These are phyloP conservation scores for Globisporangium ultimum DNA, from an alignment of 352 stramenopile genomes.

Conservation along the genomic window DNA sequence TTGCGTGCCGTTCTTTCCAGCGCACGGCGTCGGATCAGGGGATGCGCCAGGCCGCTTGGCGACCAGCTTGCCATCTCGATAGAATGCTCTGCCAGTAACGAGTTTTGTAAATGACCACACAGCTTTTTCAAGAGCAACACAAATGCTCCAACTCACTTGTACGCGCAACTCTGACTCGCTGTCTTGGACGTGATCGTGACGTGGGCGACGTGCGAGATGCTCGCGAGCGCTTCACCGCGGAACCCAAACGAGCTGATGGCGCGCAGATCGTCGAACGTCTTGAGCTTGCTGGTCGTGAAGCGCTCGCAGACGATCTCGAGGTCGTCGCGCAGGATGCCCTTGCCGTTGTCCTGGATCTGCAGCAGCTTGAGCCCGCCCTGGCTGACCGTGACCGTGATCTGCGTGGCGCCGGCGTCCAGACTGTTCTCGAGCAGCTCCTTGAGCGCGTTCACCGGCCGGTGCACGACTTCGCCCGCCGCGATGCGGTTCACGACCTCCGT, in stretches of 20 bases:
- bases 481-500: slow-evolving; percentile 95
- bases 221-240: slow-evolving; percentile 97
- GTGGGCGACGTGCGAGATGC: slow-evolving; percentile 94
- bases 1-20: slow-evolving; percentile 77
- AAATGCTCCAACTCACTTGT: slow-evolving; percentile 41
- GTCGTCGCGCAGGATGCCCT: slow-evolving; percentile 91
- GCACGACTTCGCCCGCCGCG: slow-evolving; percentile 94
- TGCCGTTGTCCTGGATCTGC: slow-evolving; percentile 95
- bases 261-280: slow-evolving; percentile 93
- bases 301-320: slow-evolving; percentile 95
- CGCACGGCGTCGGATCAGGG: slow-evolving; percentile 62
- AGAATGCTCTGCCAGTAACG: slow-evolving; percentile 78
- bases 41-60: slow-evolving; percentile 63
- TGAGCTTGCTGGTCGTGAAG: slow-evolving; percentile 98
- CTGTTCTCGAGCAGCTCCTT: slow-evolving; percentile 99
- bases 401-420: slow-evolving; percentile 92
- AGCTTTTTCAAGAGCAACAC: background rate
- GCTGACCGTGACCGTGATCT: slow-evolving; percentile 73
- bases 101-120: no score
- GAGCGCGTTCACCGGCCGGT: slow-evolving; percentile 91
- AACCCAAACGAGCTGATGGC: slow-evolving; percentile 97
- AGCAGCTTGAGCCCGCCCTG: slow-evolving; percentile 92
- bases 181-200: slow-evolving; percentile 90
- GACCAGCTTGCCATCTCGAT: slow-evolving; percentile 88
- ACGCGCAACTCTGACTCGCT: slow-evolving; percentile 68